Evolutionary conservation across 2,329 filamentous ascomycete species (phyloP), one percentile per base, ranked within the genome.

Genomic region (Fusarium longipes): DNA sequence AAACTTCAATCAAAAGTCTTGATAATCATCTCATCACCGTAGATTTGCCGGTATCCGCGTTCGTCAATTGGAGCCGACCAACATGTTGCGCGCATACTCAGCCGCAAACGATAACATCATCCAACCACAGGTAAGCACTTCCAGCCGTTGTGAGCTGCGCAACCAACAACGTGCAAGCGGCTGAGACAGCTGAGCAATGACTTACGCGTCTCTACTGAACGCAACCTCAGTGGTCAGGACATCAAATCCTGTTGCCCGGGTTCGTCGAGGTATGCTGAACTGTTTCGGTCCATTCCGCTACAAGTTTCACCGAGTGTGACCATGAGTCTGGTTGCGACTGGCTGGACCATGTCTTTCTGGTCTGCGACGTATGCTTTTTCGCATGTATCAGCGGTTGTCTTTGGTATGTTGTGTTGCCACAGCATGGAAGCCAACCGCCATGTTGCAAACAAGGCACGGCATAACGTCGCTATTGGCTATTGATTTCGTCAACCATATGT

Each of bases 251-350:
- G 20, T 12, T 17, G 30, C 8, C 40, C 38, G 20, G 8, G 17
- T 45, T 44, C 51, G 17, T 57, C 29, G 11, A 33, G 14, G 9
- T 3, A 22, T 24, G 12, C 10, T 7, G 22, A 22, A 33, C 43
- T 22, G 32, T 49, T 36, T 49, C 50, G 29, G 50, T 45, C 20
- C 20, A 57, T 33, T 58, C 39, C 55, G 40, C 40, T 33, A 40
- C 25, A 42, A 24, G 35, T 57, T 29, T 49, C 40, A 30, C 22
- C 4, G 12, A 38, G 7, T n/a, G 39, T 32, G 52, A 49, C 33
- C 33, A 40, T 24, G 10, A 15, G 2, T 5, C 8, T 24, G 7
- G 30, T 4, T 4, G 20, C 15, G 25, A 43, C 24, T 43, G 40
- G 40, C n/a, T 14, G 24, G 4, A 5, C 24, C 17, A 18, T 29